phyloP scores from a whole-genome alignment of 129 eudicot species.

The Deinandra increscens region DNA sequence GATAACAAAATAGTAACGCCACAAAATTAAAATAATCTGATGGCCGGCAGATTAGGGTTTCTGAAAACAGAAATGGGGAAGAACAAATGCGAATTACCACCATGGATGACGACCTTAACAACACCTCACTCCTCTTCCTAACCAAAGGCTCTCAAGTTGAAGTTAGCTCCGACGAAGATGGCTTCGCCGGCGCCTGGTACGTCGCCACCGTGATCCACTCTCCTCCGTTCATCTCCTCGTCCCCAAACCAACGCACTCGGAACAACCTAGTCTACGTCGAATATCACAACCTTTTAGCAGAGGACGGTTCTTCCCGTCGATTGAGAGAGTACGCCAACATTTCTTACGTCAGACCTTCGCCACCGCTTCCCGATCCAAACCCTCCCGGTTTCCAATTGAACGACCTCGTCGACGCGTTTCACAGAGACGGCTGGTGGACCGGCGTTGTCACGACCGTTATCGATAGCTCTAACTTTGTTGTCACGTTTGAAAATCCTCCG shows the following conservation, averaged over 20 bases:
- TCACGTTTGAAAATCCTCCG: constrained; percentile 49
- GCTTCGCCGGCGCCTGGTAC: constrained; percentile 51
- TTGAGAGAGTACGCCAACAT: constrained; percentile 49
- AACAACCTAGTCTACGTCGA: constrained; percentile 41
- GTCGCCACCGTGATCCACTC: constrained; percentile 45
- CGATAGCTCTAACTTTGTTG: constrained; percentile 28
- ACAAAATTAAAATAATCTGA: too few species aligned
- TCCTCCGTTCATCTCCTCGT: constrained; percentile 1
- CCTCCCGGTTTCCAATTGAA: constrained; percentile 31
- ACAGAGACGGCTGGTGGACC: constrained; percentile 82
- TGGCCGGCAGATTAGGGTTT: constrained; percentile 19
- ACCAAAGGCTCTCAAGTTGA: constrained; percentile 51
- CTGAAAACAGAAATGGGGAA: constrained; percentile 11
- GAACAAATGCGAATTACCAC: not conserved
- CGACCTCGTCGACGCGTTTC: constrained; percentile 74
- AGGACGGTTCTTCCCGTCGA: constrained; percentile 37
- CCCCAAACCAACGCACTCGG: not conserved
- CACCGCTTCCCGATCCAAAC: constrained; percentile 37
- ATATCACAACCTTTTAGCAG: constrained; percentile 43
- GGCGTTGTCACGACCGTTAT: constrained; percentile 53
- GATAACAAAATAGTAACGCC: not conserved
- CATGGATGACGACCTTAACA: constrained; percentile 17
- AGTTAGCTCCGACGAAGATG: constrained; percentile 61
- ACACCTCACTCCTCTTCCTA: constrained; percentile 3
- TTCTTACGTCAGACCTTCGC: constrained; percentile 51